phyloP scores from a whole-genome alignment of 208 protist species.

The Acanthamoeba royreba region DNA sequence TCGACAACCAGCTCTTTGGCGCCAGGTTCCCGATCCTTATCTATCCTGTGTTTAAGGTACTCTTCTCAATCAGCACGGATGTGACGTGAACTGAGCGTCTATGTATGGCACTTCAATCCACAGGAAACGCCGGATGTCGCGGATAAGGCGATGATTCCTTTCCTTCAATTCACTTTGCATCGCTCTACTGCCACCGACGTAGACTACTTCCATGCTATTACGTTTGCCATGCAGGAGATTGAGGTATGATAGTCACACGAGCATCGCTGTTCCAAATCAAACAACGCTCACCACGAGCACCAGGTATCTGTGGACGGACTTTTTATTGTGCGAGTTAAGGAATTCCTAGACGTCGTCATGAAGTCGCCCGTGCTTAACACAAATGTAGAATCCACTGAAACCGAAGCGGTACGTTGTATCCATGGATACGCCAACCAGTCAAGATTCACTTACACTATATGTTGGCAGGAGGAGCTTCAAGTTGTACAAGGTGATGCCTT shows the following conservation, averaged over 20 bases:
- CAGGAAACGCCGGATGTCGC: not conserved
- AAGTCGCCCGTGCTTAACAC: conserved; percentile 4
- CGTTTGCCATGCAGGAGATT: conserved; percentile 47
- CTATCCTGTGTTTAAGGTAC: conserved; percentile 40
- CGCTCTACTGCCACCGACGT: not conserved
- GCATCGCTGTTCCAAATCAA: no score
- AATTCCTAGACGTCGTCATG: conserved; percentile 32
- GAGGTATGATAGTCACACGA: not conserved
- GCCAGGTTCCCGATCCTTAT: conserved; percentile 29
- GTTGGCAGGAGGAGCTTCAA: not conserved
- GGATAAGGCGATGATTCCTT: not conserved
- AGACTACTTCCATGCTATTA: conserved; percentile 40
- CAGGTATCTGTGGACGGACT: not conserved
- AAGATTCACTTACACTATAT: not conserved
- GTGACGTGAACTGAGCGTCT: no score
- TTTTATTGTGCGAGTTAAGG: not conserved
- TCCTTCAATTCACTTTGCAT: not conserved
- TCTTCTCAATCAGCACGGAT: not conserved
- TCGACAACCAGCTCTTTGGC: conserved; percentile 33
- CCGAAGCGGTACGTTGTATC: not conserved
- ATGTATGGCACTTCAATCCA: no score
- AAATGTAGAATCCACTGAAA: not conserved
- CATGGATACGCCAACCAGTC: not conserved
- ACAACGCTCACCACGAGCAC: no score
- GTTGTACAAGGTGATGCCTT: not conserved